Evolutionary conservation across 2,329 filamentous ascomycete species (phyloP).

Genomic region (Fusarium sulawesiense): DNA sequence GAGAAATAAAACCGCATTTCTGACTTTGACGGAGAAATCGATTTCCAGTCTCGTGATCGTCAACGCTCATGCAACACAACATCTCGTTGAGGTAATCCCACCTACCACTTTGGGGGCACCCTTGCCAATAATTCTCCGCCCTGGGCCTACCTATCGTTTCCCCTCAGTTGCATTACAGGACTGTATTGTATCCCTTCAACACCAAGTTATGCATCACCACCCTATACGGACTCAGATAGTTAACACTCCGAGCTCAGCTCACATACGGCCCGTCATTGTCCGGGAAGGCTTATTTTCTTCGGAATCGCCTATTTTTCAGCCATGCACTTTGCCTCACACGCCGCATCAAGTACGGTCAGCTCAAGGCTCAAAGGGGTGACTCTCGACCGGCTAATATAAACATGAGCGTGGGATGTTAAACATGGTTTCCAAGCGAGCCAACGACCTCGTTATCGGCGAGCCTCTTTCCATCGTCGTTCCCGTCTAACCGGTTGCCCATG

Average conservation of each 20-base stretch:
- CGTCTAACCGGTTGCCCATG: constrained; percentile 30
- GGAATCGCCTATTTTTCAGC: background rate
- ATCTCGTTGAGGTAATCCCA: background rate
- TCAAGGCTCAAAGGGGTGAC: constrained; percentile 7
- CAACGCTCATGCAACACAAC: background rate
- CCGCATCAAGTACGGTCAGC: constrained; percentile 12
- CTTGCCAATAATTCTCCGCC: constrained; percentile 25
- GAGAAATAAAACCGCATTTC: background rate
- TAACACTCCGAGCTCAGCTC: background rate
- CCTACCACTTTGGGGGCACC: constrained; percentile 42
- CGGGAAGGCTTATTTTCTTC: constrained; percentile 1
- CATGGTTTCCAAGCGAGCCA: constrained; percentile 20
- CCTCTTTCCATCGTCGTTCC: constrained; percentile 19
- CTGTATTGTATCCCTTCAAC: constrained; percentile 16
- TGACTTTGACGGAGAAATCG: background rate
- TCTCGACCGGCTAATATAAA: constrained; percentile 29
- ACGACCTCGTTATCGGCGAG: constrained; percentile 2
- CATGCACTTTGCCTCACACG: constrained; percentile 35
- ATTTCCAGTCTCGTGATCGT: constrained; percentile 8
- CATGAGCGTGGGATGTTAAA: constrained; percentile 23
- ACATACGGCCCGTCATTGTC: constrained; percentile 8
- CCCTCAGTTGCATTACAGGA: background rate
- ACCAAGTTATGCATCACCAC: constrained; percentile 22
- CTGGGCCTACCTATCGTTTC: background rate
- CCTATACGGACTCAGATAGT: constrained; percentile 12